These are phyloP conservation scores for Guyanaporus albipodus DNA, from an alignment of 768 basidiomycete species.

Conservation along the genomic window DNA sequence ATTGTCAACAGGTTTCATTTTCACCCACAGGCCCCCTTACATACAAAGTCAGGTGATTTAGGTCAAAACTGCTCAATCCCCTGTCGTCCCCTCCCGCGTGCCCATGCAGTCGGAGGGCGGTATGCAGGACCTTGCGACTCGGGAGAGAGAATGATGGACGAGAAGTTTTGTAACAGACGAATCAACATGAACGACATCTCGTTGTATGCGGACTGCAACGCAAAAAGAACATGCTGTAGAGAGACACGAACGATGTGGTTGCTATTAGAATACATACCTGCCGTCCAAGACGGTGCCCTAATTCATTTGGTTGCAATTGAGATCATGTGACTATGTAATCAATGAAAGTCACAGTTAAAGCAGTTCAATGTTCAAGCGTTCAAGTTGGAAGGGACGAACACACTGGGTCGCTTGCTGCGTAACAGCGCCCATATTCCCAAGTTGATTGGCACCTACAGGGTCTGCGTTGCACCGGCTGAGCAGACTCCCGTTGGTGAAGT, in stretches of 20 bases:
- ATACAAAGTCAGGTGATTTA: slow-evolving; percentile 31
- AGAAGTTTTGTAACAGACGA: slow-evolving; percentile 28
- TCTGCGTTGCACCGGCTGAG: too few relatives aligned
- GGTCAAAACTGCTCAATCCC: slow-evolving; percentile 26
- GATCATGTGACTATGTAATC: too few relatives aligned
- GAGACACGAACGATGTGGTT: neutral
- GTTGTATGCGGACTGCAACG: slow-evolving; percentile 33
- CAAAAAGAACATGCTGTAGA: slow-evolving; percentile 3
- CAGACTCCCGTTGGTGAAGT: too few relatives aligned
- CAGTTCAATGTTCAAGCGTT: too few relatives aligned
- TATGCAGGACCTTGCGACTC: slow-evolving; percentile 29
- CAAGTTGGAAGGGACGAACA: too few relatives aligned
- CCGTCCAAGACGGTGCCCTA: slow-evolving; percentile 35
- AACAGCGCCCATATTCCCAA: too few relatives aligned
- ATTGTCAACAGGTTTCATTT: slow-evolving; percentile 39
- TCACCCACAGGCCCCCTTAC: slow-evolving; percentile 47
- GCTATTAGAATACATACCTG: slow-evolving; percentile 24
- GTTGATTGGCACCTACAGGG: too few relatives aligned
- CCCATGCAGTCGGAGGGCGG: slow-evolving; percentile 30
- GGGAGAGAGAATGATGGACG: slow-evolving; percentile 16
- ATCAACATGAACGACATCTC: slow-evolving; percentile 34
- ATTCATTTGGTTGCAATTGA: too few relatives aligned
- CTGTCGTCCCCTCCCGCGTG: slow-evolving; percentile 21
- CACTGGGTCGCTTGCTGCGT: too few relatives aligned
- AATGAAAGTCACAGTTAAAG: too few relatives aligned